Conservation (phyloP, 345 rosid species). For the Sapria himalayana region DNA sequence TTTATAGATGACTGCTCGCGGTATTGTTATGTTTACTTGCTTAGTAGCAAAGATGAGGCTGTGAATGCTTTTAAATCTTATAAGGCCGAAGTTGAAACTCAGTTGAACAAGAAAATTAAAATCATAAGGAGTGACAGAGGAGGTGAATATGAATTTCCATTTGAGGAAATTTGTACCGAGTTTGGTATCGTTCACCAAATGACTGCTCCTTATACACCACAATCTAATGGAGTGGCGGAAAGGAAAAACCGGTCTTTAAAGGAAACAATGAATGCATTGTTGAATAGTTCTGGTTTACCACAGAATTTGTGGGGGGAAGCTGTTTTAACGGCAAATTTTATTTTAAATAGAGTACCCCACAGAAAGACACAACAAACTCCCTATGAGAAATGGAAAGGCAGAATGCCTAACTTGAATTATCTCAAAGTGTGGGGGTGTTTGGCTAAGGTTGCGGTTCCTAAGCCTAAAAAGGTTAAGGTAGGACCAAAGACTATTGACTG, state of each 20-base stretch:
- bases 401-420: background rate
- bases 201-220: background rate
- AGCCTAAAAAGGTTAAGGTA: background rate
- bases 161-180: no score
- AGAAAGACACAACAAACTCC: background rate
- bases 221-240: background rate
- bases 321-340: background rate
- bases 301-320: background rate
- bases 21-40: no score
- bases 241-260: background rate
- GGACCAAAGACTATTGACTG: background rate
- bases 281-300: background rate
- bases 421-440: conserved; percentile 2
- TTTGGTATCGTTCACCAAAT: background rate
- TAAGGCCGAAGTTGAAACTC: no score
- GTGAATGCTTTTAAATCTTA: no score
- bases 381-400: background rate
- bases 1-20: no score
- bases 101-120: no score
- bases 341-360: background rate
- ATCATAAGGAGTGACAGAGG: no score
- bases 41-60: no score
- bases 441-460: background rate
- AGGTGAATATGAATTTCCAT: no score
- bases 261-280: background rate